Conservation (phyloP, 768 basidiomycete species). For the Termitomyces sp. region DNA sequence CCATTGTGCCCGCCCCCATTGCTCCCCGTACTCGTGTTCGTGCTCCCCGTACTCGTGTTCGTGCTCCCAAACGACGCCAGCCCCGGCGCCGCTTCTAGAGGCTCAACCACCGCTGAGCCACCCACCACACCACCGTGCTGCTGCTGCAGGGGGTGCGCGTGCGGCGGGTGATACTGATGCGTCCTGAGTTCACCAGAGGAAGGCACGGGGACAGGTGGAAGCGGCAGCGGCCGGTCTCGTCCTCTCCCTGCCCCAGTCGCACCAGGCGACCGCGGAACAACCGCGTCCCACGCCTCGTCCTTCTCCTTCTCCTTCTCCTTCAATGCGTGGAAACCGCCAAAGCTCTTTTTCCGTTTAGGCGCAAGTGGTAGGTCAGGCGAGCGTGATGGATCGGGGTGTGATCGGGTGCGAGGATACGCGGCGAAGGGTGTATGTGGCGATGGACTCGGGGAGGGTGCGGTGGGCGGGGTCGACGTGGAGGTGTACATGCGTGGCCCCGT, state of each 20-base stretch:
- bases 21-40: too few species aligned
- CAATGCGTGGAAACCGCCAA: constrained; percentile 2
- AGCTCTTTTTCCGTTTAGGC: constrained; percentile 10
- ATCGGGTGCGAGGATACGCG: background rate
- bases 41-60: constrained; percentile 17
- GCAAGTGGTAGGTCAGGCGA: background rate
- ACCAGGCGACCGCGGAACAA: constrained; percentile 29
- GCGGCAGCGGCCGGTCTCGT: constrained; percentile 4
- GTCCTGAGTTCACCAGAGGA: background rate
- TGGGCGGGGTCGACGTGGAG: constrained; percentile 10
- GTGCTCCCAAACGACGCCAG: constrained; percentile 5
- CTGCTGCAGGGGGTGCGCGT: background rate
- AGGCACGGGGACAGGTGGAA: background rate
- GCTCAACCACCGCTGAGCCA: background rate
- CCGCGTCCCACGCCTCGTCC: constrained; percentile 1
- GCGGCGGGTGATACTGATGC: background rate
- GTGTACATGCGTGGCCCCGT: constrained; percentile 3
- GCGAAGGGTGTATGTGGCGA: background rate
- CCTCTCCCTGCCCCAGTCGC: constrained; percentile 14
- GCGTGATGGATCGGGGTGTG: background rate
- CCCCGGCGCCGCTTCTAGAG: background rate
- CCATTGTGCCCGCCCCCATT: constrained; percentile 11
- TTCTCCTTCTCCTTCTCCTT: constrained; percentile 7
- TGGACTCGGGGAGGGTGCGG: background rate
- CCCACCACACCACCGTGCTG: too few species aligned